Evolutionary conservation across 805 yeast species (phyloP), one percentile per base, ranked within the genome.

Genomic region (Candida montana): DNA sequence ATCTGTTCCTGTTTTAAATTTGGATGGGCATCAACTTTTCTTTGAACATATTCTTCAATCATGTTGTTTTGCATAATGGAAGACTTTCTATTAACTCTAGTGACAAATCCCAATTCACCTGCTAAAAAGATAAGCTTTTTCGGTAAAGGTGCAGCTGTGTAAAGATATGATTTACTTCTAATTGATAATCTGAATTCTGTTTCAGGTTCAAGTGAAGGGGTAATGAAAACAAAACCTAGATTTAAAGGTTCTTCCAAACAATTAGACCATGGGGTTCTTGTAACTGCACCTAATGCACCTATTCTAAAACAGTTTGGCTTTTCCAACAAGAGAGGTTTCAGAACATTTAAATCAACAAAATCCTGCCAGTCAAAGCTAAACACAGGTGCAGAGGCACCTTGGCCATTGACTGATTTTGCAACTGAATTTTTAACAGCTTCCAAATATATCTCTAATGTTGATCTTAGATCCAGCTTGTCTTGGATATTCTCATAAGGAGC

Each of bases 361-460:
- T 76, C 81, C 42, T 64, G 65, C 81, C 81, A 76, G 48, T 74
- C 75, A 57, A 76, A 75, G 16, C 56, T 63, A 34, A 65, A 58
- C 15, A 56, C 62, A 0, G 71, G 68, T 2, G 58, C 55, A 47
- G 47, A 57, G 41, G 35, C 31, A 3, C 47, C 48, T 16, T 50
- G 41, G 2, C 52, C 67, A 45, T 31, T 53, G 40, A 18, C 48
- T 44, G 48, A 41, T 46, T 54, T 47, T 40, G 45, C 42, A 47
- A 55, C 55, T 37, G 60, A 64, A 31, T 56, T 52, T 31, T 59
- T 55, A 27, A 67, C 53, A 1, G 61, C 56, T 41, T 63, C 67
- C 13, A 59, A 49, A 37, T 66, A 66, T 5, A 67, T 49, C 1
- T 58, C 45, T 7, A 57, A 48, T 2, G 70, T 63, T 2, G 69